Evolutionary conservation across 2,329 filamentous ascomycete genomes (phyloP).

Genomic region (Rosellinia necatrix): DNA sequence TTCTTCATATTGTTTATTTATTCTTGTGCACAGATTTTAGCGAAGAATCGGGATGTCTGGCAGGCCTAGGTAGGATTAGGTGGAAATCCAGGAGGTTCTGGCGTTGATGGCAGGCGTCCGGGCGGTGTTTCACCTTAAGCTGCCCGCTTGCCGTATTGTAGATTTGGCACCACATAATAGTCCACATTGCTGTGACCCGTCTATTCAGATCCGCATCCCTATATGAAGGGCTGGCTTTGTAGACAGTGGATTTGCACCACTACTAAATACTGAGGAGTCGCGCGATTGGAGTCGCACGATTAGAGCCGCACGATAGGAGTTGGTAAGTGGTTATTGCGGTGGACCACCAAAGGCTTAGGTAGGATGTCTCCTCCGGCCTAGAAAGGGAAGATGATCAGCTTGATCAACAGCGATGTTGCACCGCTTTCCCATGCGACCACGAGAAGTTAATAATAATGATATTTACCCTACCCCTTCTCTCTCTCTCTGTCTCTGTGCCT

Average conservation of each 20-base stretch:
- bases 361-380: too few relatives aligned
- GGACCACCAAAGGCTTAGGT: neutral
- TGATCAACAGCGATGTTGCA: neutral
- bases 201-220: neutral
- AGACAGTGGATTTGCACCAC: neutral
- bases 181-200: neutral
- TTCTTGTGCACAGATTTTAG: conserved; percentile 13
- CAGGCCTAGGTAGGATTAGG: conserved; percentile 17
- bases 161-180: neutral
- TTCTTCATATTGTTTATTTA: conserved; percentile 16
- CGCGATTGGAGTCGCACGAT: too few relatives aligned
- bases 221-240: neutral
- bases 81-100: conserved; percentile 15
- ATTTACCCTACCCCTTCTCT: too few relatives aligned
- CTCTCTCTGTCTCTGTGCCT: neutral
- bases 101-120: conserved; percentile 24
- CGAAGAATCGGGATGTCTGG: conserved; percentile 11
- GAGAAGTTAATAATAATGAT: too few relatives aligned
- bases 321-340: neutral
- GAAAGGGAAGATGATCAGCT: neutral
- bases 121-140: neutral
- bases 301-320: neutral
- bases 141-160: conserved; percentile 1
- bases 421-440: neutral
- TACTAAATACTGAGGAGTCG: neutral